Evolutionary conservation across 371 early-diverging fungal species (phyloP).

Genomic region (Mucor circinelloides): DNA sequence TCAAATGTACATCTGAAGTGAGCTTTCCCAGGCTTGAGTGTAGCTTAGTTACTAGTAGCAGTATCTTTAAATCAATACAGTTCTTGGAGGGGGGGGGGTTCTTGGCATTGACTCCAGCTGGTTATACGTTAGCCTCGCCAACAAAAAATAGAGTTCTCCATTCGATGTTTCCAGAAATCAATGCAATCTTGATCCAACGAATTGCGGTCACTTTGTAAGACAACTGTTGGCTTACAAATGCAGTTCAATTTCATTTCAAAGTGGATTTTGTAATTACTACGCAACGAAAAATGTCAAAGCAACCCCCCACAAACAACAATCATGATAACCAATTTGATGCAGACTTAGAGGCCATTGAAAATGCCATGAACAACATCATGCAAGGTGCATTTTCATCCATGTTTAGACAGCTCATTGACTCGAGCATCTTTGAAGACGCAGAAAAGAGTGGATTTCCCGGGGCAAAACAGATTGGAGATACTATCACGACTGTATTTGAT

Average conservation of each 20-base stretch:
- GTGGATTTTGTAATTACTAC: not conserved
- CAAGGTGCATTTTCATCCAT: slow-evolving; percentile 34
- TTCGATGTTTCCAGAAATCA: too few relatives aligned
- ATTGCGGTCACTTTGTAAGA: not conserved
- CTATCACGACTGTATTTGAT: slow-evolving; percentile 11
- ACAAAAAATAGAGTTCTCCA: too few relatives aligned
- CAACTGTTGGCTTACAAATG: not conserved
- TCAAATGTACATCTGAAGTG: too few relatives aligned
- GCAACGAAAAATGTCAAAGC: slow-evolving; percentile 9
- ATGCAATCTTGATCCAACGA: not conserved
- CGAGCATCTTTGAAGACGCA: slow-evolving; percentile 15
- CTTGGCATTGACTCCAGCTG: too few relatives aligned
- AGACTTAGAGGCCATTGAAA: slow-evolving; percentile 39
- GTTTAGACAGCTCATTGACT: slow-evolving; percentile 29
- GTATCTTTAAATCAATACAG: too few relatives aligned
- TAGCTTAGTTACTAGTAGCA: too few relatives aligned
- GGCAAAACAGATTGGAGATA: not conserved
- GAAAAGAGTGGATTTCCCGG: not conserved
- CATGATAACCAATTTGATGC: slow-evolving; percentile 14
- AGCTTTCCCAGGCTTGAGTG: too few relatives aligned
- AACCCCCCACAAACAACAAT: slow-evolving; percentile 7
- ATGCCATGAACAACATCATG: slow-evolving; percentile 40
- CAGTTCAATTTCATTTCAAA: too few relatives aligned
- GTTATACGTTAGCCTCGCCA: too few relatives aligned
- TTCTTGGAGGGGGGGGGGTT: too few relatives aligned